Base-by-base conservation (phyloP, 805 yeast species). In the Danielia reshetovae region DNA sequence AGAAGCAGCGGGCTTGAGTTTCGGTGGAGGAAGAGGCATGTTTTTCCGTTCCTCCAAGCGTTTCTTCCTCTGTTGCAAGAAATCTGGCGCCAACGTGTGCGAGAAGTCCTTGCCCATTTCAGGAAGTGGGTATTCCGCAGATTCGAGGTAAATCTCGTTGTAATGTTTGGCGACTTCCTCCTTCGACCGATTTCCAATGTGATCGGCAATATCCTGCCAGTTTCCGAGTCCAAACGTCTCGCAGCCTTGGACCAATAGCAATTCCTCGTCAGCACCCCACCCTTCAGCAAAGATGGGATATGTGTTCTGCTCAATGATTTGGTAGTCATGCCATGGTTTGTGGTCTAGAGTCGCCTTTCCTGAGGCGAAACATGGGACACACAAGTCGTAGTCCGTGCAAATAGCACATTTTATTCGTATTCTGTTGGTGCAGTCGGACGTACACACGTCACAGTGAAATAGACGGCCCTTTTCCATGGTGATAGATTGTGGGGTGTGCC, bases 221-320 rank as follows among this genome's bases (percentile, higher is more conserved):
- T 89, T 88, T 2, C 99, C 99, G 36, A 93, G 58, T 0, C 99
- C 98, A 29, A 77, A 73, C 7, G 85, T 81, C 59, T 93, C 96
- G 28, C 95, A 81, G 7, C 97, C 97, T 57, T 88, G 95, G 10
- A 94, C 75, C 39, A 93, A 65, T 21, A 86, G 69, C 37, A 89
- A 55, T 60, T 93, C 99, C 59, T 93, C 99, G 62, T 93, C 98
- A 1, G 98, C 98, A 24, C 98, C 99, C 97, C 98, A 93, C 37
- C 82, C 89, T 37, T 73, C 76, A 34, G 79, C 84, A 47, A 94
- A 81, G 7, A 94, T 85, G 0, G 99, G 98, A 54, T 86, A 90
- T 3, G 95, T 84, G 54, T 90, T 90, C 49, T 94, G 96, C 59
- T 93, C 98, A 18, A 90, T 80, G 11, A 93, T 85, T 51, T 79